These are phyloP conservation scores for Kluyveromyces lactis DNA, from an alignment of 805 yeast genomes.

Conservation along the genomic window DNA sequence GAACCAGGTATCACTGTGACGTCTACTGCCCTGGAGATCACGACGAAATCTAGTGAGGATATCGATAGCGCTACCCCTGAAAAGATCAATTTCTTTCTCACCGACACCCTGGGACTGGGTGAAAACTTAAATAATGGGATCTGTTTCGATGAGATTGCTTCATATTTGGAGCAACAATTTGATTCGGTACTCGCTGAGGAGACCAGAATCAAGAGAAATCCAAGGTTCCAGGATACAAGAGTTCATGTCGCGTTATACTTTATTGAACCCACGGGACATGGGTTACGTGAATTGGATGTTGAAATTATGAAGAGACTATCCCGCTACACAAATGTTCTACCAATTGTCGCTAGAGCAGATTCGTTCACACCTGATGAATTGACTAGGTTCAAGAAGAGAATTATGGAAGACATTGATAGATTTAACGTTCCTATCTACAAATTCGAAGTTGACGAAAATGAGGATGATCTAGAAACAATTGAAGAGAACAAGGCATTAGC, in stretches of 20 bases:
- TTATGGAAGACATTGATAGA: slow-evolving; percentile 54
- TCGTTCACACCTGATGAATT: slow-evolving; percentile 58
- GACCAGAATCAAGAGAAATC: slow-evolving; percentile 78
- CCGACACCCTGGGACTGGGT: slow-evolving; percentile 71
- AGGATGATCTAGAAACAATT: slow-evolving; percentile 60
- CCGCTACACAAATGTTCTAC: slow-evolving; percentile 65
- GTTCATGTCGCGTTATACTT: slow-evolving; percentile 69
- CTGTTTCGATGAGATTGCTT: slow-evolving; percentile 58
- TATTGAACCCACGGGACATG: slow-evolving; percentile 71
- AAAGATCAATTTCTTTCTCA: slow-evolving; percentile 51
- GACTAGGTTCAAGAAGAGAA: slow-evolving; percentile 47
- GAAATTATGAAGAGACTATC: slow-evolving; percentile 62
- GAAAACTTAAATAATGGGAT: slow-evolving; percentile 65
- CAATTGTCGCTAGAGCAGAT: slow-evolving; percentile 65
- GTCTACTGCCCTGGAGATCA: slow-evolving; percentile 27
- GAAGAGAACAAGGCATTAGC: slow-evolving; percentile 60
- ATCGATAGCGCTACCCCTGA: slow-evolving; percentile 26
- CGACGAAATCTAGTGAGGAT: slow-evolving; percentile 11
- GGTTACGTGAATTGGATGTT: slow-evolving; percentile 65
- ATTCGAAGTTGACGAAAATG: slow-evolving; percentile 63
- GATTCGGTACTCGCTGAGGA: slow-evolving; percentile 78
- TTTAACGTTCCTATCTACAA: slow-evolving; percentile 68
- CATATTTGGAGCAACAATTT: slow-evolving; percentile 67
- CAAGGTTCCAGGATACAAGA: slow-evolving; percentile 68
- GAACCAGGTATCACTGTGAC: slow-evolving; percentile 76